Percentiles rank a stretch among this genome's conserved stretches.
phyloP scores from a whole-genome alignment of 148 eudicot genomes.

The Camellia sinensis region DNA sequence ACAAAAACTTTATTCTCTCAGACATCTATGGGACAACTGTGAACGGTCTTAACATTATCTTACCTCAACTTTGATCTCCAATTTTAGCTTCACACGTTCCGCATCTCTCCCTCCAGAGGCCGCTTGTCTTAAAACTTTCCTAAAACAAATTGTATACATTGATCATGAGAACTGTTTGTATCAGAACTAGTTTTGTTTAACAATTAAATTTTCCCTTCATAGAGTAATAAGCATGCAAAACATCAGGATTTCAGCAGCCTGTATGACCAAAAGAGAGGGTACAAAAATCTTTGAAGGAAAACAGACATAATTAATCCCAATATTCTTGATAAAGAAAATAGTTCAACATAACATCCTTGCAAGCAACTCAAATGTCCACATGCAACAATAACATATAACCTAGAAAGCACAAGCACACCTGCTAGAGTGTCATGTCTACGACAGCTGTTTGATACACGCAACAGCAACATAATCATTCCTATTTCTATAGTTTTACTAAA shows the following conservation, averaged over 20 bases:
- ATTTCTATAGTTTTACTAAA: too few species aligned
- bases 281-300: background rate
- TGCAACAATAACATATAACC: background rate
- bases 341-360: background rate
- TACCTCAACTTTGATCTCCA: slow-evolving; percentile 93
- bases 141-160: slow-evolving; percentile 19
- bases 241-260: background rate
- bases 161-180: background rate
- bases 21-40: background rate
- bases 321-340: background rate
- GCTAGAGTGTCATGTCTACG: too few species aligned
- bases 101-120: slow-evolving; percentile 96
- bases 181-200: background rate
- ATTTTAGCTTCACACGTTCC: slow-evolving; percentile 76
- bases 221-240: background rate
- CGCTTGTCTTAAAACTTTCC: slow-evolving; percentile 89
- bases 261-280: background rate
- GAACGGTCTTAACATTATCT: slow-evolving; percentile 8
- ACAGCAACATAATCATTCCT: too few species aligned
- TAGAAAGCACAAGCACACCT: background rate
- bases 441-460: too few species aligned
- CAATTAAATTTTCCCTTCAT: background rate
- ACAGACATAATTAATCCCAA: too few species aligned
- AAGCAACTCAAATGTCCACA: background rate
- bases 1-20: background rate